Evolutionary conservation across 179 eudicot species (phyloP).

Genomic region (Dionaea muscipula): DNA sequence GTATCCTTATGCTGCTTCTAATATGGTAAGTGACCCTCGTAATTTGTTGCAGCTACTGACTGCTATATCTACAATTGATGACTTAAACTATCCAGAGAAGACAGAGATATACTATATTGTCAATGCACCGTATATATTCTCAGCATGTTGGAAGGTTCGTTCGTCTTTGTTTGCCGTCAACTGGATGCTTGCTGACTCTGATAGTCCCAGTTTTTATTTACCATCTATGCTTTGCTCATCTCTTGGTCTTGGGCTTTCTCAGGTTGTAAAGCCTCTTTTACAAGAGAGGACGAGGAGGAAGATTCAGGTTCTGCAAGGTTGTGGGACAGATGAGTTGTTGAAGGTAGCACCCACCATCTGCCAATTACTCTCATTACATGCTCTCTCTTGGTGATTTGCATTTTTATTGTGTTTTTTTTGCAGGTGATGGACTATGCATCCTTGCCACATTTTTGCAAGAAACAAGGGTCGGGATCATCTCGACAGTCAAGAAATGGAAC

Average conservation of each 20-base stretch:
- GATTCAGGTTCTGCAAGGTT: constrained; percentile 82
- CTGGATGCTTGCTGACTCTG: neutral
- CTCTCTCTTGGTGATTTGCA: neutral
- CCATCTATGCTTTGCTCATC: neutral
- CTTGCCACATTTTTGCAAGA: constrained; percentile 92
- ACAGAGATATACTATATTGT: constrained; percentile 76
- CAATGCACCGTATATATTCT: constrained; percentile 83
- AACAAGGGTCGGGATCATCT: constrained; percentile 90
- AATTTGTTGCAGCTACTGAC: constrained; percentile 58
- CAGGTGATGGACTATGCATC: constrained; percentile 94
- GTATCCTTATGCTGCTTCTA: too few relatives aligned
- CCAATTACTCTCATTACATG: neutral
- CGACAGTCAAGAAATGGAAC: constrained; percentile 46
- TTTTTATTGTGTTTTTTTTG: neutral
- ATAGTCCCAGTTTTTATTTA: neutral
- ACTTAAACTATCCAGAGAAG: constrained; percentile 93
- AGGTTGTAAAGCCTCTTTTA: constrained; percentile 90
- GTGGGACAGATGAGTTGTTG: constrained; percentile 75
- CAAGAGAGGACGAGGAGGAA: constrained; percentile 90
- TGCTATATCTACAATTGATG: constrained; percentile 74
- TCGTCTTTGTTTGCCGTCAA: constrained; percentile 12
- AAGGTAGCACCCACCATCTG: constrained; percentile 35
- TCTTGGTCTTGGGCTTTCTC: too few relatives aligned
- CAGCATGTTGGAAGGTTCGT: constrained; percentile 96
- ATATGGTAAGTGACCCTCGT: neutral